Conservation (phyloP, 2,329 filamentous ascomycete genomes). For the Cordyceps tenuipes region DNA sequence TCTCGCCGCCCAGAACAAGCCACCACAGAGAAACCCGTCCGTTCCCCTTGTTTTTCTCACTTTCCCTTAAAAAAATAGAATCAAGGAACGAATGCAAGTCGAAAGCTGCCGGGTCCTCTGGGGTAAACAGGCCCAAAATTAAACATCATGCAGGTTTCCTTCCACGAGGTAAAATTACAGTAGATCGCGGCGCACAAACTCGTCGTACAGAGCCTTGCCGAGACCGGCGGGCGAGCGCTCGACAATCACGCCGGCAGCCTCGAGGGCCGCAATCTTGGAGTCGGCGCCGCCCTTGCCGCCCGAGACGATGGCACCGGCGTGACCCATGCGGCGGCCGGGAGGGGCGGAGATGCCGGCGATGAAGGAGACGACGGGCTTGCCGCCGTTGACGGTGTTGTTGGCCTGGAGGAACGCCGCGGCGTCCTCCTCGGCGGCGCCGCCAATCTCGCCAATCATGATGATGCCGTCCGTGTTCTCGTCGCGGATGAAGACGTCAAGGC, state of each 20-base stretch:
- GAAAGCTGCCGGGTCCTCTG: not conserved
- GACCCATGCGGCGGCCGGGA: slow-evolving; percentile 93
- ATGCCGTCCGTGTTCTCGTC: slow-evolving; percentile 97
- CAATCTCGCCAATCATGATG: slow-evolving; percentile 99
- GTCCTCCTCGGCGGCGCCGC: slow-evolving; percentile 94
- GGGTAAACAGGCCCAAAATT: not conserved
- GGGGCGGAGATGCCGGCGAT: slow-evolving; percentile 97
- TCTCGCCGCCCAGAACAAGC: not conserved
- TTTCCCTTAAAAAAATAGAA: not conserved
- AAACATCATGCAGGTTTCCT: not conserved
- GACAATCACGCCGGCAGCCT: slow-evolving; percentile 88
- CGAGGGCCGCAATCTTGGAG: slow-evolving; percentile 93
- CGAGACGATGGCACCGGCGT: slow-evolving; percentile 95
- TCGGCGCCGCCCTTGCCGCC: slow-evolving; percentile 97
- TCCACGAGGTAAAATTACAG: slow-evolving; percentile 47
- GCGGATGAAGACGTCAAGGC: slow-evolving; percentile 91
- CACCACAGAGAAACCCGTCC: not conserved
- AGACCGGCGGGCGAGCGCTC: slow-evolving; percentile 88
- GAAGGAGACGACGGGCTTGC: slow-evolving; percentile 95
- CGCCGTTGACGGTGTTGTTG: slow-evolving; percentile 76
- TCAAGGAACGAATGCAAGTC: not conserved
- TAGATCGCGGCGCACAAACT: slow-evolving; percentile 94
- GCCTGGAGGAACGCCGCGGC: slow-evolving; percentile 91
- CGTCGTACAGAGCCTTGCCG: slow-evolving; percentile 86
- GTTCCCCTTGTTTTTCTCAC: not conserved